Base-by-base conservation (phyloP, 768 basidiomycete species). In the Pulveroboletus ravenelii region DNA sequence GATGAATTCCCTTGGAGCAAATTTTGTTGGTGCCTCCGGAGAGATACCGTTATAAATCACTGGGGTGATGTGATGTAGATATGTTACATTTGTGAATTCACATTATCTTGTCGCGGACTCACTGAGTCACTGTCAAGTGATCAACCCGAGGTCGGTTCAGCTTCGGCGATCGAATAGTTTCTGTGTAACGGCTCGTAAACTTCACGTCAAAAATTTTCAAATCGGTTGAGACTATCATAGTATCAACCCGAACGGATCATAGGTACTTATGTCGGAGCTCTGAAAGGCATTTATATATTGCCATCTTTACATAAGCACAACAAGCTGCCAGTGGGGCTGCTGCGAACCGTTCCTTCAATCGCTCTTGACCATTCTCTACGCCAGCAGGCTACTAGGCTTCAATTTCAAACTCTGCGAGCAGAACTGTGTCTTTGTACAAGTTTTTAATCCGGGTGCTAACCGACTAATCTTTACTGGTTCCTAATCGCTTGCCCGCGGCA, bases 371-470 rank as follows among this genome's bases (percentile, higher is more conserved):
- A 30, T 20, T 41, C 36, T n/a, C 47, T 6, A 37, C 45, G 37
- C 44, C 32, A 39, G 48, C 53, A 40, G 52, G 35, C 49, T 38
- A 51, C 41, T 44, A 41, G 29, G 37, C 42, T 52, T 42, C 46
- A 43, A 50, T 51, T 13, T 32, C 18, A 44, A 38, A 42, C 52
- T 34, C 31, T 45, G 40, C 48, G 9, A 47, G 43, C 23, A 43
- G 32, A 47, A 35, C 42, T 5, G 27, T 51, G 40, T 43, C 34
- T 40, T 48, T 60, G 38, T 55, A 51, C 54, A 31, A 45, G 1
- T 47, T 34, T 40, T 48, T 17, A 8, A 27, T 45, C 17, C 37
- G 15, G 20, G 12, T 53, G 43, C 30, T 44, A 12, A 32, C 27
- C 31, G 30, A 35, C 40, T 41, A 46, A 18, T 46, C 34, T 44